Percentiles rank a stretch among this genome's conserved stretches.
phyloP scores from a whole-genome alignment of 2,329 filamentous ascomycete genomes.

The Colletotrichum trifolii region DNA sequence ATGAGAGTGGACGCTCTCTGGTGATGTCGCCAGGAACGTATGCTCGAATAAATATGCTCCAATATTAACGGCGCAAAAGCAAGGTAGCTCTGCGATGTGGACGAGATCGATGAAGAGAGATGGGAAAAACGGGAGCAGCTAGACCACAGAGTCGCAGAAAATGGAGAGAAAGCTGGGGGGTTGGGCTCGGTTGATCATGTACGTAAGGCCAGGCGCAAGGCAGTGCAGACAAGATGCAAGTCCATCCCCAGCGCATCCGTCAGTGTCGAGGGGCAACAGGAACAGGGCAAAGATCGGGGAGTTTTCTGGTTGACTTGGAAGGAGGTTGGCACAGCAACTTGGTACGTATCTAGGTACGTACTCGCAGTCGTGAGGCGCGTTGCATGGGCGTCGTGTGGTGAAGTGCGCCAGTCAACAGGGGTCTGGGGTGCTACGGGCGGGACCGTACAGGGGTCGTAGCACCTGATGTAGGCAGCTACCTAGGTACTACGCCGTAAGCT shows the following conservation, averaged over 20 bases:
- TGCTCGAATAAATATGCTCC: no score
- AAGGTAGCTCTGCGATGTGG: slow-evolving; percentile 3
- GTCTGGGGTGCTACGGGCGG: not conserved
- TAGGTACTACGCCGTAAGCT: no score
- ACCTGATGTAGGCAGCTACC: no score
- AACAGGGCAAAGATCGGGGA: slow-evolving; percentile 24
- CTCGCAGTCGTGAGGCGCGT: not conserved
- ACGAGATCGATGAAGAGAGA: slow-evolving; percentile 4
- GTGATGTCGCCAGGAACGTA: not conserved
- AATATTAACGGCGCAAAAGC: no score
- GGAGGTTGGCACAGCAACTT: slow-evolving; percentile 28
- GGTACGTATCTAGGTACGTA: not conserved
- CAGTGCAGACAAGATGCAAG: not conserved
- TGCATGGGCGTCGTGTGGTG: slow-evolving; percentile 6
- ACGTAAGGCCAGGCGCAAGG: no score
- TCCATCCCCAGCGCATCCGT: slow-evolving; percentile 27
- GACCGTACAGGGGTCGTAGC: slow-evolving; percentile 12
- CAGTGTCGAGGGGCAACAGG: slow-evolving; percentile 37
- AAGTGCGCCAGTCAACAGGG: slow-evolving; percentile 1
- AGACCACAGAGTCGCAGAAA: slow-evolving; percentile 2
- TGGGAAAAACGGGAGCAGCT: slow-evolving; percentile 1
- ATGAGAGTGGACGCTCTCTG: slow-evolving; percentile 7
- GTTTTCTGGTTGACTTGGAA: not conserved
- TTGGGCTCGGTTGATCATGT: not conserved
- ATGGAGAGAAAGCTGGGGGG: slow-evolving; percentile 6